Evolutionary conservation across 345 rosid genomes (phyloP), one percentile per base, ranked within the genome.

Genomic region (Laguncularia racemosa): DNA sequence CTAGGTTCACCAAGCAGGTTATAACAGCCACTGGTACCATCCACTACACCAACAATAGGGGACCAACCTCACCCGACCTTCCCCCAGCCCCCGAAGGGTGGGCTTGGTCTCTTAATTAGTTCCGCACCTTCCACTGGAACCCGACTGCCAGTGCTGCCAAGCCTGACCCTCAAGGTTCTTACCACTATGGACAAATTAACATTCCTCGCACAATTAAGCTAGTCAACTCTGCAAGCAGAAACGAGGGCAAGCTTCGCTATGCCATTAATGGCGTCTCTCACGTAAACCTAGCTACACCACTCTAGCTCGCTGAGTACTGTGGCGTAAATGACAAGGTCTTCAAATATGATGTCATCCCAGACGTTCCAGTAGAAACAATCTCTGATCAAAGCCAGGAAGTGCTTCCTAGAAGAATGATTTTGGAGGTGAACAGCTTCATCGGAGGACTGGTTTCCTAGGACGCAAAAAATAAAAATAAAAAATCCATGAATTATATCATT

Each of bases 101-200:
- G 61, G 46, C 45, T 1, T 76, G 64, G 76, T 74, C 85, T 20
- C 10, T 72, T 6, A 62, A 72, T 15, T 76, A 77, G 72, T 78
- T 78, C 53, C 74, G 72, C 46, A 55, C 78, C 11, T 74, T 80
- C 67, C 63, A 73, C 58, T 72, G 80, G 78, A 58, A 81, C 64
- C 60, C 73, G 44, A 18, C 71, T 14, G 72, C 64, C 45, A 67
- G 67, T 18, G 82, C 82, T 40, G 82, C 82, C 6, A 67, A 78
- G 74, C 69, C 78, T 21, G 71, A 81, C 57, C 80, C 80, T 13
- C 82, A 77, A 62, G 85, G 85, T 16, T 81, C 82, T 1, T 81
- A 57, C 52, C 75, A 72, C 44, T 81, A 72, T 13, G 76, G 82
- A 46, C 70, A 46, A n/a, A 75, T 77, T 43, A 61, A 70, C 50